Evolutionary conservation across 306 rosid species (phyloP).

Genomic region (Rosa rugosa): DNA sequence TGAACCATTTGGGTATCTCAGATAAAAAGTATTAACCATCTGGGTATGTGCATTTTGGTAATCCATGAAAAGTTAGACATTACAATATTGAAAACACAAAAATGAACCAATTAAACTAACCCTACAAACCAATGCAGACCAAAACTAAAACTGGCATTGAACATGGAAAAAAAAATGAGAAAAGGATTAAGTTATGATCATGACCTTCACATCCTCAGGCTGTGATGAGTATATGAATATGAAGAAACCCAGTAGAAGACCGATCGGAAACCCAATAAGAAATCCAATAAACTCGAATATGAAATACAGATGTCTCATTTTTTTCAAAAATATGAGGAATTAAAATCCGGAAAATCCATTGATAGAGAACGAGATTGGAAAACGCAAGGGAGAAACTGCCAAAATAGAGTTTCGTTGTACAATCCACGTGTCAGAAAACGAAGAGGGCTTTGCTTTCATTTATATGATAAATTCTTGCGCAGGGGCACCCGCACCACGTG

Average conservation of each 20-base stretch:
- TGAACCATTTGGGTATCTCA: background rate
- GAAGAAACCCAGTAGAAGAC: slow-evolving; percentile 26
- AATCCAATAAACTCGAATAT: slow-evolving; percentile 24
- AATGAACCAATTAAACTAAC: background rate
- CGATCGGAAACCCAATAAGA: slow-evolving; percentile 28
- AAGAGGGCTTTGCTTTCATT: background rate
- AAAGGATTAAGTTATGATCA: background rate
- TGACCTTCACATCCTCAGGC: slow-evolving; percentile 28
- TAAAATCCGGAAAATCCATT: background rate
- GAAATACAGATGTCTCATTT: slow-evolving; percentile 1
- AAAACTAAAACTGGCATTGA: background rate
- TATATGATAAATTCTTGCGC: too few relatives aligned
- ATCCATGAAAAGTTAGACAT: background rate
- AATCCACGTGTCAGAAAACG: slow-evolving; percentile 1
- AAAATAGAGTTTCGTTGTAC: slow-evolving; percentile 4
- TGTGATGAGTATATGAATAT: slow-evolving; percentile 17
- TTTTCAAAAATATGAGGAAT: background rate
- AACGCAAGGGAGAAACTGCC: slow-evolving; percentile 21
- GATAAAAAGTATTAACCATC: background rate
- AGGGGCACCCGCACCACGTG: too few relatives aligned
- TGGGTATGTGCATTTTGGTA: background rate
- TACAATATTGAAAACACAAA: background rate
- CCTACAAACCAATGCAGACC: background rate
- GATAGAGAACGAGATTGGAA: slow-evolving; percentile 6
- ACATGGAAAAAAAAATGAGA: background rate